Percentiles rank a stretch among this genome's conserved stretches.
phyloP scores from a whole-genome alignment of 1,139 yeast species.

The Lodderomyces jiufengensis region DNA sequence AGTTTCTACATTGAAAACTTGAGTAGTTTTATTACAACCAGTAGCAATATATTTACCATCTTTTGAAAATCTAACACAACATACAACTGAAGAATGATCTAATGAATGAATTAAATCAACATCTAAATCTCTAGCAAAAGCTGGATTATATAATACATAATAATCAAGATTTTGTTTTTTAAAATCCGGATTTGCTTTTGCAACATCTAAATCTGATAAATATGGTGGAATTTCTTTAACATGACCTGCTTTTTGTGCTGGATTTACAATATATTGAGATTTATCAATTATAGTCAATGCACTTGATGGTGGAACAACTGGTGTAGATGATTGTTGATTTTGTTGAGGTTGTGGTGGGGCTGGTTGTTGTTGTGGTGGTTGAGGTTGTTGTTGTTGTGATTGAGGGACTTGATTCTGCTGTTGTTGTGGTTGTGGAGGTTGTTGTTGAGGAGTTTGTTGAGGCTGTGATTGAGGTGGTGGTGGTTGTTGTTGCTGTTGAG shows the following conservation, averaged over 20 bases:
- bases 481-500: constrained; percentile 14
- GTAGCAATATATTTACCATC: constrained; percentile 95
- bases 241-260: constrained; percentile 49
- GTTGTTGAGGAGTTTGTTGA: constrained; percentile 20
- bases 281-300: constrained; percentile 40
- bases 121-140: constrained; percentile 64
- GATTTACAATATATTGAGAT: constrained; percentile 43
- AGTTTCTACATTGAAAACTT: constrained; percentile 87
- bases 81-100: constrained; percentile 91
- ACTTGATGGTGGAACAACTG: constrained; percentile 9
- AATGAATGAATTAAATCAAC: constrained; percentile 86
- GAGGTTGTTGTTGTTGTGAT: constrained; percentile 19
- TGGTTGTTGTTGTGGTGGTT: constrained; percentile 16
- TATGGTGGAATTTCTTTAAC: constrained; percentile 78
- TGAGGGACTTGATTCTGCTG: constrained; percentile 17
- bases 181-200: constrained; percentile 71
- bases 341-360: constrained; percentile 15
- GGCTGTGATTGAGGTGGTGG: constrained; percentile 32
- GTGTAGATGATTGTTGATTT: constrained; percentile 26
- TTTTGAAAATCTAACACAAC: constrained; percentile 91
- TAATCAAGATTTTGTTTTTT: constrained; percentile 86
- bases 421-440: constrained; percentile 9
- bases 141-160: constrained; percentile 88
- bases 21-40: constrained; percentile 95
- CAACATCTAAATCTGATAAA: constrained; percentile 76